A percentile compares a stretch with the other conserved stretches of the same genome.
These are phyloP conservation scores for Lolium multiflorum DNA, from an alignment of 176 grass and related monocot species.

Conservation along the genomic window DNA sequence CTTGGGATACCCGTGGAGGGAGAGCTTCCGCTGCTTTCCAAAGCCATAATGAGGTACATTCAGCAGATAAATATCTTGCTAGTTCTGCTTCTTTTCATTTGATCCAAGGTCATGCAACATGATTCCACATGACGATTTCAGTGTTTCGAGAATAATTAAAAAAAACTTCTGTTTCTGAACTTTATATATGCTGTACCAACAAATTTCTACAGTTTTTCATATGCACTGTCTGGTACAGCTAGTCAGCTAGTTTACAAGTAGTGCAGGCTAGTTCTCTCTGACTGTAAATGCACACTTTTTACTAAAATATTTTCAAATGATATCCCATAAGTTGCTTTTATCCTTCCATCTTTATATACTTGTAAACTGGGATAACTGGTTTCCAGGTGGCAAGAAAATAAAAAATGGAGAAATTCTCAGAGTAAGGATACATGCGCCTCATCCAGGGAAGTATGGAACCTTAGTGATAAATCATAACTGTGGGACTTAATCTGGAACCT, in stretches of 20 bases:
- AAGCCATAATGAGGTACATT: conserved; percentile 74
- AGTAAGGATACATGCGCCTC: neutral
- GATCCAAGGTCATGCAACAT: neutral
- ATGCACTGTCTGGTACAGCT: neutral
- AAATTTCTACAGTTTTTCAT: neutral
- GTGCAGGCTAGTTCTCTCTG: neutral
- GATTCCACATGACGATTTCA: conserved; percentile 13
- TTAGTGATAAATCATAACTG: conserved; percentile 20
- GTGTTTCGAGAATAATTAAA: neutral
- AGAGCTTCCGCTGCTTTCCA: conserved; percentile 89
- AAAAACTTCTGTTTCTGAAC: conserved; percentile 20
- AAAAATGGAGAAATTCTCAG: conserved; percentile 5
- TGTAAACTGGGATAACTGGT: neutral
- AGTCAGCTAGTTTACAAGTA: conserved; percentile 15
- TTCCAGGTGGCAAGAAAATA: conserved; percentile 4
- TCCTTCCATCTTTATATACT: conserved; percentile 28
- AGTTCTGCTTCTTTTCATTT: conserved; percentile 21
- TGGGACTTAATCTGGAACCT: neutral
- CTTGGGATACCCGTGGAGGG: conserved; percentile 91
- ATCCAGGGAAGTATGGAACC: neutral
- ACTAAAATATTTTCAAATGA: conserved; percentile 13
- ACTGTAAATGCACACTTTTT: conserved; percentile 3
- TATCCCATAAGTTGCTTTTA: conserved; percentile 15
- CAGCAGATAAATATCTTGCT: conserved; percentile 20
- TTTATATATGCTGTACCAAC: neutral